phyloP scores from a whole-genome alignment of 768 basidiomycete species.

The Kockovaella imperatae region DNA sequence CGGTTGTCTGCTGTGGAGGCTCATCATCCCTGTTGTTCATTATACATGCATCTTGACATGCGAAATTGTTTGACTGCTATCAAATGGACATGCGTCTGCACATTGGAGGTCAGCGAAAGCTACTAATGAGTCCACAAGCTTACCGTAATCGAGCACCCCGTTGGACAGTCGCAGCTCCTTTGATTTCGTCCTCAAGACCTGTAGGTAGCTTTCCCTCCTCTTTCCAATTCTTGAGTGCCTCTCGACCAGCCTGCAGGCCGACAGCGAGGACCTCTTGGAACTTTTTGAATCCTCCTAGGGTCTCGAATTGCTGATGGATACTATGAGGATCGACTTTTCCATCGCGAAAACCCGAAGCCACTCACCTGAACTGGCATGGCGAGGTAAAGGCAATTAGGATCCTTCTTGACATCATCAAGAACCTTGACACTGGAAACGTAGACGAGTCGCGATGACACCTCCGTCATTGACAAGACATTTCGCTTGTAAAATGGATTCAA shows the following conservation, averaged over 20 bases:
- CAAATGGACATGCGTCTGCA: slow-evolving; percentile 19
- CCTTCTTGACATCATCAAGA: slow-evolving; percentile 86
- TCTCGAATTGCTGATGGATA: slow-evolving; percentile 60
- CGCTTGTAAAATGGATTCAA: slow-evolving; percentile 44
- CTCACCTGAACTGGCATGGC: slow-evolving; percentile 84
- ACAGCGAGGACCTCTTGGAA: slow-evolving; percentile 80
- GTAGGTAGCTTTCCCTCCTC: slow-evolving; percentile 76
- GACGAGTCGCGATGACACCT: slow-evolving; percentile 60
- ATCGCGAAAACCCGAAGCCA: neutral
- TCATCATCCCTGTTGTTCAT: too few relatives aligned
- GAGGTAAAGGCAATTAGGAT: slow-evolving; percentile 82
- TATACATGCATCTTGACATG: too few relatives aligned
- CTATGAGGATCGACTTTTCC: neutral
- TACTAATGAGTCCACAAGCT: slow-evolving; percentile 3
- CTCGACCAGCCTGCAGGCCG: slow-evolving; percentile 66
- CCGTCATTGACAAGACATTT: slow-evolving; percentile 42
- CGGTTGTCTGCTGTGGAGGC: too few relatives aligned
- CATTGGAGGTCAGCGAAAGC: neutral
- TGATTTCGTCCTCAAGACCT: slow-evolving; percentile 52
- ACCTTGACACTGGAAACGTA: slow-evolving; percentile 96
- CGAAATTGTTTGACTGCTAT: too few relatives aligned
- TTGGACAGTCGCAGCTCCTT: slow-evolving; percentile 46
- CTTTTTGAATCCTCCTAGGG: slow-evolving; percentile 71
- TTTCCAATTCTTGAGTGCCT: slow-evolving; percentile 67
- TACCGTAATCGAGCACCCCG: slow-evolving; percentile 20